Base-by-base conservation (phyloP, 257 asterid genomes). In the Plantago major region DNA sequence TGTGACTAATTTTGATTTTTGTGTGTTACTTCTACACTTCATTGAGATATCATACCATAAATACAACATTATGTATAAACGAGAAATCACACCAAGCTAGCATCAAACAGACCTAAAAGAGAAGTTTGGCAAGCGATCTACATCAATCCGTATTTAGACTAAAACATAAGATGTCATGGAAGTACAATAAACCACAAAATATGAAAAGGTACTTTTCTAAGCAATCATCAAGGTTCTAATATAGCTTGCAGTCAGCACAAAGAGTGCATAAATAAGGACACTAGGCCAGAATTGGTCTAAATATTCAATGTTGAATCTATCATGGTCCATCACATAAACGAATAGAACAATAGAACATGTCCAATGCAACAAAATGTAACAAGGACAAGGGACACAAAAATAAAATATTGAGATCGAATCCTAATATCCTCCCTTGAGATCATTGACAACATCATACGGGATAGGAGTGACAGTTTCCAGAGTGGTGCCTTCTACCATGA, bases 401-500 rank as follows among this genome's bases (percentile, higher is more conserved):
- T 33, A 19, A 17, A 71, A 44, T 11, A 18, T 18, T 38, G 54
- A 63, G 38, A 40, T n/a, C 18, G 11, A 48, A 17, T 19, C 66
- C 63, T 62, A 87, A 60, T 89, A 86, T n/a, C 97, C 95, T 10
- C 97, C 97, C 84, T 90, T 87, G 75, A 90, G 94, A 69, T 90
- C 97, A 22, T 90, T 90, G 62, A 90, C 95, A 16, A 90, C 97
- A 74, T 90, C 97, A 47, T 87, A 89, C 3, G 97, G 97, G 42
- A 89, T 89, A 43, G 95, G 95, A 10, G 97, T 89, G 69, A 89
- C 94, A 4, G 97, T 86, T 73, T 89, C 94, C 59, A 89, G 68
- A 0, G 87, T 78, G 4, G 86, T 79, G 15, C 95, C 95, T 70
- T 55, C 83, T 14, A 88, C 95, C 96, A 88, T 79, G 63, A 85